Conservation (phyloP, 352 stramenopile species). For the Phytophthora lateralis region DNA sequence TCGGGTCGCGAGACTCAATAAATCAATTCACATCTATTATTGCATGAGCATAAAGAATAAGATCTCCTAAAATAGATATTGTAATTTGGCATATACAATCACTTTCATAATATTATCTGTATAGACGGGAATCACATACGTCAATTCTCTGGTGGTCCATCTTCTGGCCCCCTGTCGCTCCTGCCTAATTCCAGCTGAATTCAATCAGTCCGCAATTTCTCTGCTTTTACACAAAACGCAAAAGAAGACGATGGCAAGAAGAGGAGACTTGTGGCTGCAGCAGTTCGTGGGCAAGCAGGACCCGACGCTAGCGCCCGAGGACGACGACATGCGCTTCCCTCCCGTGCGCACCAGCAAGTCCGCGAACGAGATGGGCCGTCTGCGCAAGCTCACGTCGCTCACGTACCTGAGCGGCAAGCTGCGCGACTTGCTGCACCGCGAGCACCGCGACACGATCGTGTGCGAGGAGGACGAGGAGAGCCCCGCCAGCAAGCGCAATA, state of each 20-base stretch:
- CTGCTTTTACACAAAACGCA: slow-evolving; percentile 8
- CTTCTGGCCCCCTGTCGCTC: slow-evolving; percentile 6
- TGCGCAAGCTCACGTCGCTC: slow-evolving; percentile 69
- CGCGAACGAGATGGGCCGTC: slow-evolving; percentile 39
- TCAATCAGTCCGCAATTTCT: slow-evolving; percentile 37
- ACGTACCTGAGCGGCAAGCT: slow-evolving; percentile 62
- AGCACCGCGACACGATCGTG: slow-evolving; percentile 64
- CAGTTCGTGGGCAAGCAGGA: slow-evolving; percentile 24
- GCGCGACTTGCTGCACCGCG: slow-evolving; percentile 53
- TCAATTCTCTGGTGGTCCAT: neutral
- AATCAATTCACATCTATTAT: neutral
- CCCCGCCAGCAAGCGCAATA: slow-evolving; percentile 36
- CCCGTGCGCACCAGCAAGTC: slow-evolving; percentile 23
- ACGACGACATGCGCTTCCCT: slow-evolving; percentile 18
- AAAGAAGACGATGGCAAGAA: slow-evolving; percentile 8
- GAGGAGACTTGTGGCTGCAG: slow-evolving; percentile 16
- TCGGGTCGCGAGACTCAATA: neutral
- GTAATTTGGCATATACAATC: too few species aligned
- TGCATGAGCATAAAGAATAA: neutral
- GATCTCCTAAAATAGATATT: too few species aligned
- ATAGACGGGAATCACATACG: too few species aligned
- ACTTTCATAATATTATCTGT: too few species aligned
- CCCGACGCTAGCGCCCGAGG: neutral
- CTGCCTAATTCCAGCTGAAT: neutral
- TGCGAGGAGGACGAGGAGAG: slow-evolving; percentile 64